phyloP scores from a whole-genome alignment of 106 monocot genomes.

The Dendrobium nobile region DNA sequence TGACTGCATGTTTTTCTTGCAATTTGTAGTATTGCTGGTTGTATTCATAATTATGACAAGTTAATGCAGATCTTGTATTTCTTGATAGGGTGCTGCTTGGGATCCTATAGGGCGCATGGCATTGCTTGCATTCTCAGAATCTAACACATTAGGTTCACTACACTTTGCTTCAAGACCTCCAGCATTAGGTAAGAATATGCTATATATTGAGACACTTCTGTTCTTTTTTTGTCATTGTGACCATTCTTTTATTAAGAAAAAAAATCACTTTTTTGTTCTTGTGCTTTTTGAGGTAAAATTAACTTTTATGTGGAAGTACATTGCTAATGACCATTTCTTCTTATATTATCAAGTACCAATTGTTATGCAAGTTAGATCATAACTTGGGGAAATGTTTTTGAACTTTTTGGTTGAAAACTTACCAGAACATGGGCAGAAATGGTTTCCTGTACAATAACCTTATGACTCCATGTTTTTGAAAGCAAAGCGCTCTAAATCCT shows the following conservation, averaged over 20 bases:
- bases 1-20: not conserved
- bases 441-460: no score
- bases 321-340: not conserved
- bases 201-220: not conserved
- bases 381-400: not conserved
- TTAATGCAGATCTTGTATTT: constrained; percentile 8
- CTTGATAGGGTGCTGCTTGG: constrained; percentile 79
- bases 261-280: not conserved
- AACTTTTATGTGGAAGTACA: not conserved
- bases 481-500: no score
- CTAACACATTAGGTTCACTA: constrained; percentile 70
- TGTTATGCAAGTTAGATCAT: not conserved
- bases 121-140: constrained; percentile 79
- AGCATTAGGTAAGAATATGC: constrained; percentile 56
- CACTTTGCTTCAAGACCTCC: constrained; percentile 88
- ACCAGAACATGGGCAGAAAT: no score
- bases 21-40: not conserved
- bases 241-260: not conserved
- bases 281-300: not conserved
- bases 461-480: no score
- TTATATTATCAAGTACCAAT: not conserved
- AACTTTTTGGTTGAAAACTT: not conserved
- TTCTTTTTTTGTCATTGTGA: not conserved
- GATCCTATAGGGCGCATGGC: constrained; percentile 86
- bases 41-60: not conserved